A percentile compares a stretch with the other conserved stretches of the same genome.
Evolutionary conservation across 164 flowering plant genomes (phyloP).

Genomic region (Malania oleifera): DNA sequence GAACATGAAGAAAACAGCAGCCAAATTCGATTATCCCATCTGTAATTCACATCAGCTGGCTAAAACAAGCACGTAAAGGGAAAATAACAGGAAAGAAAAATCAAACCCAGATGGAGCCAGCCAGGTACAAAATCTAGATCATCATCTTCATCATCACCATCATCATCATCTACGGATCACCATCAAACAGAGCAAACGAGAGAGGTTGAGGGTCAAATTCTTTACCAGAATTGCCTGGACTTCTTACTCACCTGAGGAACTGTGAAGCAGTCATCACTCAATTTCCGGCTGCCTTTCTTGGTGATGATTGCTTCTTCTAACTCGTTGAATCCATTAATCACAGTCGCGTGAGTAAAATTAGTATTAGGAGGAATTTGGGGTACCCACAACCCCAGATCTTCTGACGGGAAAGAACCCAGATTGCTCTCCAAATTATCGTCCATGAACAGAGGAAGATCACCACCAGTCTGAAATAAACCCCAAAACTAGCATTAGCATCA

Average conservation of each 20-base stretch:
- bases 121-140: too few species aligned
- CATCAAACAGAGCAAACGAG: too few species aligned
- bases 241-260: slow-evolving; percentile 26
- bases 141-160: too few species aligned
- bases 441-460: slow-evolving; percentile 5
- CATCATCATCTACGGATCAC: too few species aligned
- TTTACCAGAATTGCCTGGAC: slow-evolving; percentile 9
- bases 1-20: too few species aligned
- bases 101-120: background rate
- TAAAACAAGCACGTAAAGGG: too few species aligned
- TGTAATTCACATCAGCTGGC: too few species aligned
- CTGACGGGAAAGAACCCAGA: slow-evolving; percentile 7
- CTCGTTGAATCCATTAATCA: slow-evolving; percentile 1
- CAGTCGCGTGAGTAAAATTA: background rate
- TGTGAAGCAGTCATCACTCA: slow-evolving; percentile 12
- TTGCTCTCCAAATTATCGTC: slow-evolving; percentile 14
- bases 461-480: slow-evolving; percentile 3
- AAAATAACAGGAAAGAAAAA: too few species aligned
- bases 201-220: too few species aligned
- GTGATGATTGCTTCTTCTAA: background rate
- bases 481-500: background rate
- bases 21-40: too few species aligned
- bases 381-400: slow-evolving; percentile 14
- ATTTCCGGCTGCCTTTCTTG: background rate
- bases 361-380: slow-evolving; percentile 9